phyloP scores from a whole-genome alignment of 1,139 yeast genomes.

The Kodamaea arcana region DNA sequence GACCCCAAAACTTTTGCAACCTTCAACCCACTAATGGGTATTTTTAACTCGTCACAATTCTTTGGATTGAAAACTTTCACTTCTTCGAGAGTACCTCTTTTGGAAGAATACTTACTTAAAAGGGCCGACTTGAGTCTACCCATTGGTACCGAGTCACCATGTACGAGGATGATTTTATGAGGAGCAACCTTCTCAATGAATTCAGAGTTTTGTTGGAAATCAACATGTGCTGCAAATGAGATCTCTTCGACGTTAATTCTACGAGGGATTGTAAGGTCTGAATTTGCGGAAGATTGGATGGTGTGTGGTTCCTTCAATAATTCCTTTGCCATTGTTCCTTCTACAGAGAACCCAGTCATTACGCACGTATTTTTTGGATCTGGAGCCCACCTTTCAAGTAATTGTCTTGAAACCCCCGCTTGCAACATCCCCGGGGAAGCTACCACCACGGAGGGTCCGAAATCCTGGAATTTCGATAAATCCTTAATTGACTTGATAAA shows the following conservation, averaged over 20 bases:
- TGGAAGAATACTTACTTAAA: slow-evolving; percentile 74
- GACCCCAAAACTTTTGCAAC: slow-evolving; percentile 83
- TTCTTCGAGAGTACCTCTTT: slow-evolving; percentile 85
- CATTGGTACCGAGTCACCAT: slow-evolving; percentile 98
- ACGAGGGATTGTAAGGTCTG: slow-evolving; percentile 82
- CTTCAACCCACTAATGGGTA: slow-evolving; percentile 79
- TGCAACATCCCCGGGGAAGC: slow-evolving; percentile 99
- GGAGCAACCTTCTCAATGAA: slow-evolving; percentile 89
- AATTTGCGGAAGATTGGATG: slow-evolving; percentile 74
- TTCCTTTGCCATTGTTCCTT: slow-evolving; percentile 95
- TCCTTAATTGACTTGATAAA: slow-evolving; percentile 77
- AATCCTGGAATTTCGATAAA: slow-evolving; percentile 81
- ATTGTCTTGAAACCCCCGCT: slow-evolving; percentile 87
- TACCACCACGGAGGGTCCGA: slow-evolving; percentile 92
- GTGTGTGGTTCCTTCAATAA: slow-evolving; percentile 84
- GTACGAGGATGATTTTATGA: slow-evolving; percentile 79
- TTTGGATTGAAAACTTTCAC: slow-evolving; percentile 92
- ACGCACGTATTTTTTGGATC: slow-evolving; percentile 86
- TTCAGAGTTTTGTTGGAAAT: slow-evolving; percentile 86
- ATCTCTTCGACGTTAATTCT: slow-evolving; percentile 89
- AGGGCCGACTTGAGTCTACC: slow-evolving; percentile 93
- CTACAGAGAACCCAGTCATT: slow-evolving; percentile 95
- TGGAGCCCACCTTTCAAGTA: slow-evolving; percentile 95
- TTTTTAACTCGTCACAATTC: slow-evolving; percentile 75
- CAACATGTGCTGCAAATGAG: slow-evolving; percentile 98